Evolutionary conservation across 2,329 filamentous ascomycete species (phyloP), one percentile per base, ranked within the genome.

Genomic region (Pseudopyricularia javanii): DNA sequence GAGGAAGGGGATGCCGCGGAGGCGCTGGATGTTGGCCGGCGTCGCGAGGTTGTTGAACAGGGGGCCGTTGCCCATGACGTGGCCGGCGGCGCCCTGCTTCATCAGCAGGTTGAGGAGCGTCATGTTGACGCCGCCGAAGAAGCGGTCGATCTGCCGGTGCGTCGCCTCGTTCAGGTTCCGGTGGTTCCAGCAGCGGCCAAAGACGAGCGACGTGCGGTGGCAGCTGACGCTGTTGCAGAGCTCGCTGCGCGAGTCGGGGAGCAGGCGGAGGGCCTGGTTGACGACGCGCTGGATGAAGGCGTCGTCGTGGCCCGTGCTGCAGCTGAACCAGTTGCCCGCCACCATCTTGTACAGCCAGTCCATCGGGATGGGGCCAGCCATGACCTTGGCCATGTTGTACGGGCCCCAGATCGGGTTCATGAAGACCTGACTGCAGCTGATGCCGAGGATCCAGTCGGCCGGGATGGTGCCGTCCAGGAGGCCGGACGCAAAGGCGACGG

Each of bases 151-250:
- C 60, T 82, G 75, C 0, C 73, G 67, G 64, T 85, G 82, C 2
- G 82, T 86, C 3, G 75, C 79, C 65, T 79, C 78, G 66, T 84
- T 85, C 30, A 85, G 72, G 62, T 85, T 85, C 3, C 59, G 62
- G 63, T 86, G 82, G 60, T 75, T 80, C 81, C 81, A 86, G 64
- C 73, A 78, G 56, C 78, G 74, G 34, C 81, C 82, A 58, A 83
- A 85, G 14, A 79, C 73, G 24, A 85, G 66, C 5, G 73, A 74
- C 52, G 71, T 70, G 15, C 82, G 74, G 64, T 85, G 82, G 66
- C 82, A 86, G 51, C 72, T 71, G 2, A 77, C 75, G 56, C 74
- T 82, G 61, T 71, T 77, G 68, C 82, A 86, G 3, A 81, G 70
- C 65, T 86, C 82, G 26, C 67, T 64, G 8, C 71, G 66, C 11